A percentile compares a stretch with the other conserved stretches of the same genome.
Evolutionary conservation across 495 filamentous ascomycete species (phyloP).

Genomic region (Lasiosphaeris hirsuta): DNA sequence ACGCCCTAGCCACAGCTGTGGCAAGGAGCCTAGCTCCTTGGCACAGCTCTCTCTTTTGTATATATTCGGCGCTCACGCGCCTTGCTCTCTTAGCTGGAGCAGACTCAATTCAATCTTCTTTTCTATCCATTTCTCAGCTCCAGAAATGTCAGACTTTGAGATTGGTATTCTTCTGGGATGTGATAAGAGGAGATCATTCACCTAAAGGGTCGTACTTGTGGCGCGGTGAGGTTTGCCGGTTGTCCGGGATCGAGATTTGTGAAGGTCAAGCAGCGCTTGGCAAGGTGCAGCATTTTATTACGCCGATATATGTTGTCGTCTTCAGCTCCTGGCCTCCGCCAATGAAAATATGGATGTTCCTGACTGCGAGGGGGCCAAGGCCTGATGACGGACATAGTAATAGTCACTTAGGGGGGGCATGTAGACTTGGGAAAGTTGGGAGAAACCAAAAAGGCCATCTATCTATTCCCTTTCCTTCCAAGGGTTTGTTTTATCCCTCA

Average conservation of each 20-base stretch:
- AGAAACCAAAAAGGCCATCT: constrained; percentile 1
- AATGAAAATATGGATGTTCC: not conserved
- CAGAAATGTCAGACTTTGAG: too few relatives aligned
- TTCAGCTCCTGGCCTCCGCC: not conserved
- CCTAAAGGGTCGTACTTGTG: constrained; percentile 9
- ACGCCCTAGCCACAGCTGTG: too few relatives aligned
- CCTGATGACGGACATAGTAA: not conserved
- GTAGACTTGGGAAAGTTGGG: constrained; percentile 2
- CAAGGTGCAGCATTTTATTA: constrained; percentile 4
- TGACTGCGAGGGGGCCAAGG: not conserved
- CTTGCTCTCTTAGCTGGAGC: too few relatives aligned
- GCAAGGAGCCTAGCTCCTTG: too few relatives aligned
- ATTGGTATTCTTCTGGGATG: constrained; percentile 9
- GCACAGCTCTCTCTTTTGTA: too few relatives aligned
- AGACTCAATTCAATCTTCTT: too few relatives aligned
- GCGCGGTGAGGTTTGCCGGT: constrained; percentile 3
- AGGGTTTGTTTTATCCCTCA: too few relatives aligned
- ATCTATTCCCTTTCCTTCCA: not conserved
- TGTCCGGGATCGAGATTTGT: not conserved
- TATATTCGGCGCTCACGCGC: too few relatives aligned
- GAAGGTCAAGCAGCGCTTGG: constrained; percentile 2
- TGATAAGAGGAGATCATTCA: constrained; percentile 12
- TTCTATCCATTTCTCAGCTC: too few relatives aligned
- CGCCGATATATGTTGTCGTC: constrained; percentile 8
- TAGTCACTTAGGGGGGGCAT: not conserved